phyloP scores from a whole-genome alignment of 2,329 filamentous ascomycete genomes.

The Claviceps paspali region DNA sequence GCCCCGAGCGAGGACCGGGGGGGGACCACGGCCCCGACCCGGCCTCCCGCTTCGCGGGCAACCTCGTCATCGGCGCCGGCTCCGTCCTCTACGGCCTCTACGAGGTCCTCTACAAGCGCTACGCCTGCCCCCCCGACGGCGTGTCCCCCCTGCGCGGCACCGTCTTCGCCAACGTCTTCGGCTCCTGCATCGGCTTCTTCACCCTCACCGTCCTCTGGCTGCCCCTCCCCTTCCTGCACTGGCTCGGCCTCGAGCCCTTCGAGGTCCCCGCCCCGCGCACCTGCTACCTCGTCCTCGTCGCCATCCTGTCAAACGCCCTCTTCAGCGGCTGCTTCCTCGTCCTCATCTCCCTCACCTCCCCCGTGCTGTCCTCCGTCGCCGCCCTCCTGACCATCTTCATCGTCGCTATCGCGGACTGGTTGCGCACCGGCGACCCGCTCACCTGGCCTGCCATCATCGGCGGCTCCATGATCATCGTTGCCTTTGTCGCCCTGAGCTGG shows the following conservation, averaged over 20 bases:
- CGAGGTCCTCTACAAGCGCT: conserved; percentile 90
- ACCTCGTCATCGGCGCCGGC: conserved; percentile 80
- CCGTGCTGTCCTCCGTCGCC: conserved; percentile 83
- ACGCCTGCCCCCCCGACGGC: conserved; percentile 84
- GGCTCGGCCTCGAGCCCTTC: conserved; percentile 65
- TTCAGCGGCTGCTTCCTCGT: conserved; percentile 91
- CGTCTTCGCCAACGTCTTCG: conserved; percentile 90
- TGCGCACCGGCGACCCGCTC: conserved; percentile 63
- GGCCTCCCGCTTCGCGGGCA: conserved; percentile 61
- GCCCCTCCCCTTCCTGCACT: conserved; percentile 71
- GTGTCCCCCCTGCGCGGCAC: conserved; percentile 75
- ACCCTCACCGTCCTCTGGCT: conserved; percentile 84
- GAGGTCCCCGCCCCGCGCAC: conserved; percentile 65
- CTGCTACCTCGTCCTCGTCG: conserved; percentile 65
- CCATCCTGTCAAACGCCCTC: conserved; percentile 72
- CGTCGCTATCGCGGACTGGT: conserved; percentile 82
- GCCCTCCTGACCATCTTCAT: conserved; percentile 93
- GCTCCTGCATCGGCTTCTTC: conserved; percentile 71
- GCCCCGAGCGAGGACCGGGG: too few species aligned
- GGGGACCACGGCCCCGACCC: too few species aligned
- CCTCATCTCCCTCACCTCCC: conserved; percentile 81
- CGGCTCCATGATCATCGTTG: conserved; percentile 74
- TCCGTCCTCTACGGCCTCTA: conserved; percentile 92
- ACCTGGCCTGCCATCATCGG: conserved; percentile 62
- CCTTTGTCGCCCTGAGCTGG: conserved; percentile 77